A percentile compares a stretch with the other conserved stretches of the same genome.
Evolutionary conservation across 352 stramenopile genomes (phyloP).

Genomic region (Phytophthora kernoviae): DNA sequence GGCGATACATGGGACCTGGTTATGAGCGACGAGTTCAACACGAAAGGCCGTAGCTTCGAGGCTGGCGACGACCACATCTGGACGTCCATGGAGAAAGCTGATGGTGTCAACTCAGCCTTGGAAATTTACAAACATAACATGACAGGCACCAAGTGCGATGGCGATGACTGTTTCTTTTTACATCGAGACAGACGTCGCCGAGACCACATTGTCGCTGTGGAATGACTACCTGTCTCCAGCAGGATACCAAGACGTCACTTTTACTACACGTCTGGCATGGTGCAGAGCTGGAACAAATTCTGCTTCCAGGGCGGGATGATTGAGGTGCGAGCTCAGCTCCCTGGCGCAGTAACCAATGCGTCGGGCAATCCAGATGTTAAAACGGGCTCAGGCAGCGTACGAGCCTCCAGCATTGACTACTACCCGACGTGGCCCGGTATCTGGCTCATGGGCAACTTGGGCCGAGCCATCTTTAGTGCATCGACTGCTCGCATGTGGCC

Average conservation of each 20-base stretch:
- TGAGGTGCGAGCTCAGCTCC: slow-evolving; percentile 87
- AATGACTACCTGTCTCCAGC: slow-evolving; percentile 68
- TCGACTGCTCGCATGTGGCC: slow-evolving; percentile 96
- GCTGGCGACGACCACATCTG: slow-evolving; percentile 95
- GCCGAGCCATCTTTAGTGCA: slow-evolving; percentile 94
- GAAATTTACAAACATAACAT: slow-evolving; percentile 80
- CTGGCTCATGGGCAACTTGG: slow-evolving; percentile 96
- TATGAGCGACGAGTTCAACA: slow-evolving; percentile 84
- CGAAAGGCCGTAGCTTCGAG: slow-evolving; percentile 77
- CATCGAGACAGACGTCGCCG: slow-evolving; percentile 54
- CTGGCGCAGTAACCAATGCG: slow-evolving; percentile 64
- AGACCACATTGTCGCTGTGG: slow-evolving; percentile 51
- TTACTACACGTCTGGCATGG: slow-evolving; percentile 72
- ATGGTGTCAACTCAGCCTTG: slow-evolving; percentile 74
- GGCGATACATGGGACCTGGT: slow-evolving; percentile 64
- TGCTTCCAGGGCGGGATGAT: slow-evolving; percentile 92
- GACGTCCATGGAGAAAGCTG: slow-evolving; percentile 84
- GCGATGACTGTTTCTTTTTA: slow-evolving; percentile 68
- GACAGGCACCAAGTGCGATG: slow-evolving; percentile 61
- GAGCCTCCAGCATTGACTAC: slow-evolving; percentile 26
- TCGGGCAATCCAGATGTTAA: slow-evolving; percentile 58
- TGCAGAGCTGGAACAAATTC: slow-evolving; percentile 94
- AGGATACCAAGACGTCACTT: slow-evolving; percentile 54
- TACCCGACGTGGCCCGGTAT: slow-evolving; percentile 93
- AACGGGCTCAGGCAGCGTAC: slow-evolving; percentile 22